Percentiles rank a stretch among this genome's conserved stretches.
Evolutionary conservation across 148 eudicot species (phyloP).

Genomic region (Cornus controversa): DNA sequence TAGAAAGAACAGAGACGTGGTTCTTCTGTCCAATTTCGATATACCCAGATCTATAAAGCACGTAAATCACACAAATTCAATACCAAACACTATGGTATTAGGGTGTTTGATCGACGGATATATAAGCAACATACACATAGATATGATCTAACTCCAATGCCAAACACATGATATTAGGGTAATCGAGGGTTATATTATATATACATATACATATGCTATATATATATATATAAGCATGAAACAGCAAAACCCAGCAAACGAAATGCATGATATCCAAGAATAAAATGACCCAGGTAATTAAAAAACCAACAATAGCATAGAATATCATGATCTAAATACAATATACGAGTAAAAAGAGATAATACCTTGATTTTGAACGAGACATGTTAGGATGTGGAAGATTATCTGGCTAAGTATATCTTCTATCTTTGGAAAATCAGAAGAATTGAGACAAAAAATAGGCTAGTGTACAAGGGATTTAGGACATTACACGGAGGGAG

Average conservation of each 20-base stretch:
- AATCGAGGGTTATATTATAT: neutral
- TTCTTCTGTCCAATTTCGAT: conserved; percentile 22
- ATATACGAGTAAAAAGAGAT: neutral
- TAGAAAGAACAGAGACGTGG: conserved; percentile 22
- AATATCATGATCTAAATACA: conserved; percentile 3
- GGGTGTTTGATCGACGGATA: neutral
- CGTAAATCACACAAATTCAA: conserved; percentile 13
- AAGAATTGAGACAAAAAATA: neutral
- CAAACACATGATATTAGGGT: neutral
- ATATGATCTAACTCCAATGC: too few species aligned
- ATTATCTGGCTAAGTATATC: neutral
- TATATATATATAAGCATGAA: neutral
- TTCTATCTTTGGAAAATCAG: conserved; percentile 32
- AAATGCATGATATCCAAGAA: neutral
- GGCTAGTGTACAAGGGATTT: neutral
- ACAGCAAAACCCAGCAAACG: neutral
- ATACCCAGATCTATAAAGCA: conserved; percentile 28
- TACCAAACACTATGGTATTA: neutral
- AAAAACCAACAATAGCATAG: conserved; percentile 18
- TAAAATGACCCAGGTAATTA: neutral
- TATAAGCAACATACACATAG: neutral
- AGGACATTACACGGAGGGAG: neutral
- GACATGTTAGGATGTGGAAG: conserved; percentile 31
- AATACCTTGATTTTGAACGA: conserved; percentile 44
- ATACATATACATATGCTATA: neutral